Percentiles rank a stretch among this genome's conserved stretches.
Evolutionary conservation across 129 eudicot species (phyloP).

Genomic region (Mikania micrantha): DNA sequence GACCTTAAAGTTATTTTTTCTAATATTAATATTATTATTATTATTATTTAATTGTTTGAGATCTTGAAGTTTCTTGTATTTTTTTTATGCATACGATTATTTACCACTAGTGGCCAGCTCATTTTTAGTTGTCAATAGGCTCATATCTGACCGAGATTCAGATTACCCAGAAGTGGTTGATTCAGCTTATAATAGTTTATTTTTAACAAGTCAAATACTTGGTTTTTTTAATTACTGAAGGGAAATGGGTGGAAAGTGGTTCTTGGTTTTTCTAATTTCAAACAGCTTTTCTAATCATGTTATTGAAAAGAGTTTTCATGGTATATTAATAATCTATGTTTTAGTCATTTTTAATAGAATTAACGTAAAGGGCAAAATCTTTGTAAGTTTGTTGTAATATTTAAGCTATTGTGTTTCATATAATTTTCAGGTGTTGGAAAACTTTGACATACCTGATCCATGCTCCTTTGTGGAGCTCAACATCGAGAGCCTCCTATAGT

Average conservation of each 20-base stretch:
- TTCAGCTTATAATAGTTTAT: background rate
- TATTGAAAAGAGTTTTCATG: background rate
- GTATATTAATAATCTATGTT: background rate
- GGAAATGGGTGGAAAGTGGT: background rate
- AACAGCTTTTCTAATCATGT: background rate
- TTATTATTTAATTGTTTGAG: background rate
- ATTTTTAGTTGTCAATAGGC: background rate
- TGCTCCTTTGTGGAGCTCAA: slow-evolving; percentile 82
- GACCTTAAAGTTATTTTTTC: background rate
- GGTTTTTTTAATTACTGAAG: too few relatives aligned
- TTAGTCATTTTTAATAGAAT: background rate
- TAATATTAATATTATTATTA: background rate
- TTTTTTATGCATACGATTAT: background rate
- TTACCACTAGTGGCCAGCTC: background rate
- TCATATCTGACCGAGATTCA: background rate
- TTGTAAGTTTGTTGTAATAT: background rate
- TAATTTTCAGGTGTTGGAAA: slow-evolving; percentile 62
- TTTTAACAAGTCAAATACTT: background rate
- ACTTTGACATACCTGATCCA: slow-evolving; percentile 82
- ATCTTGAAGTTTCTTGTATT: background rate
- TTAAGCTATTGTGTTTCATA: background rate
- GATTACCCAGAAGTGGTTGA: background rate
- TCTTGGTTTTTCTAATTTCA: background rate
- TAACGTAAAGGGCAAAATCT: background rate
- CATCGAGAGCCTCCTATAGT: slow-evolving; percentile 29